Base-by-base conservation (phyloP, 1,284 basidiomycete genomes). In the Boletellus dicymbophilus region DNA sequence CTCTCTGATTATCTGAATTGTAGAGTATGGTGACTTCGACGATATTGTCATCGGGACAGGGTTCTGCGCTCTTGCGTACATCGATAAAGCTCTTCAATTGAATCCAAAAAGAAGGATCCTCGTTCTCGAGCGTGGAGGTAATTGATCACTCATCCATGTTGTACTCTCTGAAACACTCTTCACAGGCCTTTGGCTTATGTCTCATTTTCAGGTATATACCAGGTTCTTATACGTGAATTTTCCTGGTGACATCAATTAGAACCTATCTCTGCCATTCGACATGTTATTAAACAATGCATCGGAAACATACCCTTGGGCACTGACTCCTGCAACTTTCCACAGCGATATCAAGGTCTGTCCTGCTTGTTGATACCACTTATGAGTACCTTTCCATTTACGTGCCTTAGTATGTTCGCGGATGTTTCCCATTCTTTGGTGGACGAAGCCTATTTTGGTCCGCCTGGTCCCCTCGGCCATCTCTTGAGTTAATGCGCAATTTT, bases 21-120 rank as follows among this genome's bases (percentile, higher is more conserved):
- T 37, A 52, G 51, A 52, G 13, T 20, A 52, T 15, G 51, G 51
- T 7, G 27, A 45, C 4, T 54, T 53, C 6, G 52, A 54, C n/a
- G 51, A 53, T 30, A 45, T 53, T 33, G 52, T 54, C 15, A 22
- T 43, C 18, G 45, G 52, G 26, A 54, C 45, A 6, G 51, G 52
- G n/a, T 42, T 37, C 33, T 54, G 52, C 11, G 62, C 61, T 26
- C 58, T 65, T 26, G 63, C 62, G 6, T 65, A 58, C 37, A 51
- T 65, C 23, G 53, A 54, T 25, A 38, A 42, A 11, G 56, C 62
- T n/a, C 50, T 65, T 21, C 37, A 54, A 36, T 34, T 51, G 25
- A 51, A 65, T 33, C 58, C 59, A 12, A 51, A 39, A 26, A 47
- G 56, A 38, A 57, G 53, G 42, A 61, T 65, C 23, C 51, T 65